Base-by-base conservation (phyloP, 495 filamentous ascomycete genomes). In the Hypoxylon fragiforme region DNA sequence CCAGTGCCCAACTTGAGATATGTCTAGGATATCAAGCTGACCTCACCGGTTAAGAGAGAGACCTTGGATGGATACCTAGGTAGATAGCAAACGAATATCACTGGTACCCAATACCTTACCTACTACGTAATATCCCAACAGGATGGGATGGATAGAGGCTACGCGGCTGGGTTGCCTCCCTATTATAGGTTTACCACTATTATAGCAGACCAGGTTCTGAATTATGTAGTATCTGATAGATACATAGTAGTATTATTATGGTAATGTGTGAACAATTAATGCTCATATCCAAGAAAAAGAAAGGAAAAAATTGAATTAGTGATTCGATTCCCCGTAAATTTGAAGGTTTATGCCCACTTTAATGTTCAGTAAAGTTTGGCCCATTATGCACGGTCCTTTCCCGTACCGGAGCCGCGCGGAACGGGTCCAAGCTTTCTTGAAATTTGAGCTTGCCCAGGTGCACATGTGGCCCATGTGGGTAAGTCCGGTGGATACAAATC, bases 1-100 rank as follows among this genome's bases (percentile, higher is more conserved):
- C 28, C 28, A 52, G 47, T 34, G 58, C 58, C 58, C 52, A 57
- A 61, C 57, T 16, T 24, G 26, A n/a, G n/a, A n/a, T n/a, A n/a
- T n/a, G n/a, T n/a, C n/a, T n/a, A n/a, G n/a, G n/a, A 22, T 34
- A 38, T 44, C 30, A 28, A 41, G 40, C 50, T 36, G 15, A 28
- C 18, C 3, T 46, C 9, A 7, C 45, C 39, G 21, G 42, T 28
- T n/a, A n/a, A n/a, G n/a, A n/a, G 1, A 40, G 28, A 44, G 31
- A 54, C 15, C 31, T 7, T 12, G 50, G 4, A 4, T 9, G 9
- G 24, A 4, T 4, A 28, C 24, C 24, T 28, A 4, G 9, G 24
- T 28, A 4, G 24, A 39, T 32, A n/a, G 31, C 34, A 39, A 22
- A 30, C 20, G 32, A 15, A 13, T 31, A 5, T 7, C 2, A 6